These are phyloP conservation scores for Cephalotrichum gorgonifer DNA, from an alignment of 2,329 filamentous ascomycete genomes.

Conservation along the genomic window DNA sequence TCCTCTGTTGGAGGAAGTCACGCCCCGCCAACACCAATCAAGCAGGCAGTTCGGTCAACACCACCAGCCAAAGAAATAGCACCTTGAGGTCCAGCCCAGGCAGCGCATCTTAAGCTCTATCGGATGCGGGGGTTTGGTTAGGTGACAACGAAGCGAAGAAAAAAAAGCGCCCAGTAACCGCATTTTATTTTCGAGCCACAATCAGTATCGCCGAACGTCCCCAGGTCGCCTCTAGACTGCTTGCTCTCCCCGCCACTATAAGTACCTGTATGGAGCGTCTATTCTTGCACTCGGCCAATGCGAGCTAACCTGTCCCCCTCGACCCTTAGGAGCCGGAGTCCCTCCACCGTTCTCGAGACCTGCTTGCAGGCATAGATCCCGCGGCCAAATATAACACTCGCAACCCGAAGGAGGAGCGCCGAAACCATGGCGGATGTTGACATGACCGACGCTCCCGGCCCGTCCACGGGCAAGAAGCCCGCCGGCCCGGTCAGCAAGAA, in stretches of 20 bases:
- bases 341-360: neutral
- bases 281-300: no score
- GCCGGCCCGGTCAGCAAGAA: constrained; percentile 26
- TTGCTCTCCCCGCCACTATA: no score
- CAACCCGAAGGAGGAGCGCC: neutral
- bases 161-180: neutral
- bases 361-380: neutral
- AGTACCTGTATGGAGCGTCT: no score
- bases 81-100: neutral
- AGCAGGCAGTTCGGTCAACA: neutral
- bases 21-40: neutral
- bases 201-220: neutral
- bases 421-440: constrained; percentile 80
- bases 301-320: neutral
- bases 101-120: neutral
- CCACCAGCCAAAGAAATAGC: neutral
- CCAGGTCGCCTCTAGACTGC: no score
- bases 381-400: neutral
- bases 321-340: neutral
- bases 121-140: neutral
- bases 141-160: neutral
- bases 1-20: neutral
- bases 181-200: neutral
- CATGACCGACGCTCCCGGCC: constrained; percentile 76
- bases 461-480: constrained; percentile 42